Conservation (phyloP, 805 yeast genomes). For the Ascoidea tarda region DNA sequence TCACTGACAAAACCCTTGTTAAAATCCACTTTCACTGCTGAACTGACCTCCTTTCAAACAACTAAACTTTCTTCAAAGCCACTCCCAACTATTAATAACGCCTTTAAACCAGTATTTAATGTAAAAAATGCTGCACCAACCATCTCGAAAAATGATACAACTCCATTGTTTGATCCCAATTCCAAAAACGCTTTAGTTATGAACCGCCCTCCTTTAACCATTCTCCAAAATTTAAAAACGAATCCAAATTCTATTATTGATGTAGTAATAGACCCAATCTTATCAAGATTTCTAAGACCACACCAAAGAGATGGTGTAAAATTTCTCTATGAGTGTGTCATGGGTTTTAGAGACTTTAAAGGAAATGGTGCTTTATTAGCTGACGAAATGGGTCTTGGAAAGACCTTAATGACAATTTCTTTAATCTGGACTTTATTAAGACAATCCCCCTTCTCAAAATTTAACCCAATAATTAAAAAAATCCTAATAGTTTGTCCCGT, state of each 20-base stretch:
- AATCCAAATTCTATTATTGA: conserved; percentile 19
- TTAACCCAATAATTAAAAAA: conserved; percentile 31
- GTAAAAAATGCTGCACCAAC: background rate
- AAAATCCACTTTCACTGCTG: conserved; percentile 1
- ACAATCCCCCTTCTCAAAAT: conserved; percentile 35
- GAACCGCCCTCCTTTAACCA: conserved; percentile 17
- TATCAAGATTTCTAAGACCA: conserved; percentile 45
- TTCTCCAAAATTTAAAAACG: too few species aligned
- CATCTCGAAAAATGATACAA: conserved; percentile 12
- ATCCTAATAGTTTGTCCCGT: conserved; percentile 85
- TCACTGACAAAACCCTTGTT: conserved; percentile 3
- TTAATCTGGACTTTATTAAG: conserved; percentile 71
- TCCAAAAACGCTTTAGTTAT: conserved; percentile 25
- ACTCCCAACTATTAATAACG: conserved; percentile 11
- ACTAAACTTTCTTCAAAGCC: conserved; percentile 13
- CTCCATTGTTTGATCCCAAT: conserved; percentile 26
- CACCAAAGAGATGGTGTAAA: conserved; percentile 80
- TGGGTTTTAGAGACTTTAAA: conserved; percentile 43
- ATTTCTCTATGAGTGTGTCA: conserved; percentile 71
- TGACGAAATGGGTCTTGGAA: conserved; percentile 96
- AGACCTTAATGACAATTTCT: conserved; percentile 75
- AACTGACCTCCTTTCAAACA: conserved; percentile 6
- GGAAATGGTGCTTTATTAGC: conserved; percentile 74
- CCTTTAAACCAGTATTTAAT: background rate
- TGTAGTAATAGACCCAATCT: conserved; percentile 46